These are phyloP conservation scores for Cryphonectria naterciae DNA, from an alignment of 2,329 filamentous ascomycete species.

Conservation along the genomic window DNA sequence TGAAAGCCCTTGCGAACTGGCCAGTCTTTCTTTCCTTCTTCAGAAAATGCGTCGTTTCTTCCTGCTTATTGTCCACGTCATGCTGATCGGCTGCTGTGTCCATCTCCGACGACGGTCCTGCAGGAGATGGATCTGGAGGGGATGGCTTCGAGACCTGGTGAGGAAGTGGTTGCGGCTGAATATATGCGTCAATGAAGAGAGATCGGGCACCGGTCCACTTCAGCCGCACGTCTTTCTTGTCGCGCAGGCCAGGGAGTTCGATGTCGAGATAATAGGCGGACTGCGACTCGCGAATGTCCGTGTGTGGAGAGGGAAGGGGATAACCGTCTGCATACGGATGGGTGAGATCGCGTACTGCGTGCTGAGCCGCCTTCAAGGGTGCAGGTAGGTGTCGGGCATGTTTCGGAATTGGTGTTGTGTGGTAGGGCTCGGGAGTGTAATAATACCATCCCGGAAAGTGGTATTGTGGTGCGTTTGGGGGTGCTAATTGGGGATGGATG, in stretches of 20 bases:
- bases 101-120: neutral
- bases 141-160: neutral
- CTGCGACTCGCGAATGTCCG: slow-evolving; percentile 11
- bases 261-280: slow-evolving; percentile 10
- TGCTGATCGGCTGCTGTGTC: neutral
- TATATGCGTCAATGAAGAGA: slow-evolving; percentile 7
- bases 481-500: slow-evolving; percentile 7
- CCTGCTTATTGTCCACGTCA: neutral
- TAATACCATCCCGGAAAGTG: slow-evolving; percentile 5
- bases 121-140: neutral
- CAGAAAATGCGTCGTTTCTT: neutral
- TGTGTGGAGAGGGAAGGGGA: slow-evolving; percentile 8
- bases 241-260: slow-evolving; percentile 6
- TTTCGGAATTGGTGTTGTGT: slow-evolving; percentile 13
- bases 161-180: slow-evolving; percentile 2
- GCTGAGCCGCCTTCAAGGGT: slow-evolving; percentile 8
- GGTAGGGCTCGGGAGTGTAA: slow-evolving; percentile 12
- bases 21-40: slow-evolving; percentile 16
- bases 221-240: slow-evolving; percentile 8
- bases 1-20: slow-evolving; percentile 6
- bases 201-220: slow-evolving; percentile 15
- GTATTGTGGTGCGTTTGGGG: slow-evolving; percentile 8
- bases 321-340: slow-evolving; percentile 4
- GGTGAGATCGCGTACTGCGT: slow-evolving; percentile 13
- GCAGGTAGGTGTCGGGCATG: neutral